Evolutionary conservation across 768 basidiomycete genomes (phyloP).

Genomic region (Pulveroboletus sp.): DNA sequence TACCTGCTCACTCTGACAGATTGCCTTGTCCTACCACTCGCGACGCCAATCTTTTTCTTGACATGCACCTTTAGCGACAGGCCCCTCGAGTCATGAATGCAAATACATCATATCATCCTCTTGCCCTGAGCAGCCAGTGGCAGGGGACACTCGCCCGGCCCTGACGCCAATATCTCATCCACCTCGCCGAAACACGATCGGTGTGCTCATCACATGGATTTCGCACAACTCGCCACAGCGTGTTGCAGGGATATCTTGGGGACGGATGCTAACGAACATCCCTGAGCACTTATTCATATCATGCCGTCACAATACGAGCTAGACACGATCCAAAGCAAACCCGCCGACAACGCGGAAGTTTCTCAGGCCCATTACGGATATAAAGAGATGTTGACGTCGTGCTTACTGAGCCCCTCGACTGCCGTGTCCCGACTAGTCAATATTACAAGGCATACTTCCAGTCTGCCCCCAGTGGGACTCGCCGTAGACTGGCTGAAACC

Average conservation of each 20-base stretch:
- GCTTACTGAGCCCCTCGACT: slow-evolving; percentile 1
- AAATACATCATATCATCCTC: slow-evolving; percentile 3
- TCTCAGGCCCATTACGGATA: slow-evolving; percentile 1
- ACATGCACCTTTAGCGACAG: background rate
- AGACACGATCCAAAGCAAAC: background rate
- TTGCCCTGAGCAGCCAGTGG: slow-evolving; percentile 1
- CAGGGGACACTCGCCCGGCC: background rate
- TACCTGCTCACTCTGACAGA: slow-evolving; percentile 4
- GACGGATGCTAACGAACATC: background rate
- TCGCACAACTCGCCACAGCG: slow-evolving; percentile 5
- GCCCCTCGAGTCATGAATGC: background rate
- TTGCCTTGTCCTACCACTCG: background rate
- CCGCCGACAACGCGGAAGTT: background rate
- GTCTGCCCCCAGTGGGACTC: no score
- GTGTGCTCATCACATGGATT: background rate
- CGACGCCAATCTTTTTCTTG: background rate
- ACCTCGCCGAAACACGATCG: background rate
- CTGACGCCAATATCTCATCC: background rate
- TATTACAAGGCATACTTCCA: no score
- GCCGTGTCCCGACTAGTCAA: no score
- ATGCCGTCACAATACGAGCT: slow-evolving; percentile 2
- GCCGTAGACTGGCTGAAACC: background rate
- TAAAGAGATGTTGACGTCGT: background rate
- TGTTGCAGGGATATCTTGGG: background rate
- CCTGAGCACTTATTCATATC: background rate